A percentile compares a stretch with the other conserved stretches of the same genome.
These are phyloP conservation scores for Coemansia sp. DNA, from an alignment of 192 early-diverging fungal genomes.

Conservation along the genomic window DNA sequence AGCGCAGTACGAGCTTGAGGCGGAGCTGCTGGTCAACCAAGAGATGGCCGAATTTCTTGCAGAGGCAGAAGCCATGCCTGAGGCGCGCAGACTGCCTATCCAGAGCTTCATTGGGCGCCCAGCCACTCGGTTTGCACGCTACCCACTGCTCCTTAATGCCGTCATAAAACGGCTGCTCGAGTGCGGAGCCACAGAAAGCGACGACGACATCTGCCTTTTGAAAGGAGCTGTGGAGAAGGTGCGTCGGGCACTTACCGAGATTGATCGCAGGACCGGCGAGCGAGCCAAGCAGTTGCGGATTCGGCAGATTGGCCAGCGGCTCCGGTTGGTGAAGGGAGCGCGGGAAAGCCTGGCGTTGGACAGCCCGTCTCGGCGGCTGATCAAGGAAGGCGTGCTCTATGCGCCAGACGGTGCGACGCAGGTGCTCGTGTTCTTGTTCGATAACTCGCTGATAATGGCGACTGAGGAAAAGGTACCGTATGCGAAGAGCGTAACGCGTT, in stretches of 20 bases:
- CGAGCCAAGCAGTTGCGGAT: constrained; percentile 37
- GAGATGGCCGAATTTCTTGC: constrained; percentile 76
- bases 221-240: constrained; percentile 31
- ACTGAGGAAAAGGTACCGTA: constrained; percentile 37
- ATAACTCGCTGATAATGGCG: constrained; percentile 54
- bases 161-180: constrained; percentile 71
- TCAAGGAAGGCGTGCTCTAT: constrained; percentile 42
- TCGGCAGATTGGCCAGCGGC: constrained; percentile 47
- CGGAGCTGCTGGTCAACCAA: constrained; percentile 65
- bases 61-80: constrained; percentile 71
- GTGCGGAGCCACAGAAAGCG: constrained; percentile 61
- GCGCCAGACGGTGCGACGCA: constrained; percentile 17
- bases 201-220: constrained; percentile 59
- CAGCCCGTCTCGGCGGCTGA: constrained; percentile 29
- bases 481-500: constrained; percentile 41
- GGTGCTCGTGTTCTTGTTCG: constrained; percentile 53
- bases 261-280: constrained; percentile 49
- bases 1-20: constrained; percentile 78
- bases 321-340: constrained; percentile 32
- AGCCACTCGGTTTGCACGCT: constrained; percentile 83
- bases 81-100: constrained; percentile 76
- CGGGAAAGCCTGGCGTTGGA: constrained; percentile 51
- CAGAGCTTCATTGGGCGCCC: constrained; percentile 89
- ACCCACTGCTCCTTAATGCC: constrained; percentile 78
- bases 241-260: constrained; percentile 32